A percentile compares a stretch with the other conserved stretches of the same genome.
phyloP scores from a whole-genome alignment of 1,284 basidiomycete genomes.

The Pseudozyma thailandica region DNA sequence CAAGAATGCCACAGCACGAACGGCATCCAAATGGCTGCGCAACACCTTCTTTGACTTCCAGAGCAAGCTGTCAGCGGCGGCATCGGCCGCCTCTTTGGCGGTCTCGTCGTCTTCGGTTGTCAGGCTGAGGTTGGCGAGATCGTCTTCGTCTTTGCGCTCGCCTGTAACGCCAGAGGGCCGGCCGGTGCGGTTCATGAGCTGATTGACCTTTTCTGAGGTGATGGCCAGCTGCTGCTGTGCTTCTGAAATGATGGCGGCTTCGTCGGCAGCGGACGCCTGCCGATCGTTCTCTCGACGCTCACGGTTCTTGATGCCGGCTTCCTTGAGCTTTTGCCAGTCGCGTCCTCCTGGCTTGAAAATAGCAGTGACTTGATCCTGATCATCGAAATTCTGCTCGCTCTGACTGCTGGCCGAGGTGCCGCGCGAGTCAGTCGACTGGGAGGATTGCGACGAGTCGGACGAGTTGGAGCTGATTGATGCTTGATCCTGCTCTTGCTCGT shows the following conservation, averaged over 20 bases:
- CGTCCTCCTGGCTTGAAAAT: constrained; percentile 54
- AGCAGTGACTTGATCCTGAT: constrained; percentile 58
- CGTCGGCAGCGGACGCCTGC: constrained; percentile 18
- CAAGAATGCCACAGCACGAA: constrained; percentile 88
- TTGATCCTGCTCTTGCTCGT: constrained; percentile 27
- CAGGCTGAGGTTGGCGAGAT: constrained; percentile 55
- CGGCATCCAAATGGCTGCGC: constrained; percentile 87
- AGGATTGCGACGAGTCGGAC: constrained; percentile 43
- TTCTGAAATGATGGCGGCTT: constrained; percentile 40
- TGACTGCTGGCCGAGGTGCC: constrained; percentile 28
- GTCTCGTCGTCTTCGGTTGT: constrained; percentile 39
- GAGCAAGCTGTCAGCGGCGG: constrained; percentile 54
- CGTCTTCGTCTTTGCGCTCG: constrained; percentile 53
- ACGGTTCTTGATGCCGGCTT: constrained; percentile 49
- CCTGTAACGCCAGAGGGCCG: constrained; percentile 14
- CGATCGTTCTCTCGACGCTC: constrained; percentile 49
- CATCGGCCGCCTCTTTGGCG: constrained; percentile 38
- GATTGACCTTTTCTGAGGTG: constrained; percentile 56
- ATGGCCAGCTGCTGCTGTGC: constrained; percentile 48
- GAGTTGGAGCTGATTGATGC: constrained; percentile 33
- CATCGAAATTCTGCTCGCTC: constrained; percentile 44
- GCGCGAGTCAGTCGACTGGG: constrained; percentile 31
- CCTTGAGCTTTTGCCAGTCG: constrained; percentile 60
- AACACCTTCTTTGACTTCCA: constrained; percentile 64
- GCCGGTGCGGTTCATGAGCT: constrained; percentile 50